Evolutionary conservation across 75 land plant species (phyloP), one percentile per base, ranked within the genome.

Genomic region (Gnetum montanum): DNA sequence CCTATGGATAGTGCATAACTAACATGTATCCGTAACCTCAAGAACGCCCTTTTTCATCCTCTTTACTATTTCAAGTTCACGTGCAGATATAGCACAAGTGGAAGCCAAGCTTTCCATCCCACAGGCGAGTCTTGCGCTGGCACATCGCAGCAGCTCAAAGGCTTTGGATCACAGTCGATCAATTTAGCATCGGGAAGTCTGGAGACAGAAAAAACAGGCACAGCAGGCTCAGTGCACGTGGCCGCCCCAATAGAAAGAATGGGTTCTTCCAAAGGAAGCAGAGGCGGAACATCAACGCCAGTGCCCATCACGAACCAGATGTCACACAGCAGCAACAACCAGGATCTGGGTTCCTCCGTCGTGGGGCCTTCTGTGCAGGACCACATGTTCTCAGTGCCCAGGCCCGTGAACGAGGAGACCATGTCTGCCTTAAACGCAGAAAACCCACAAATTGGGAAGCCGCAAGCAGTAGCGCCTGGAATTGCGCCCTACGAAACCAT

Each of bases 341-440:
- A 61, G 43, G 87, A 83, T 34, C 59, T 65, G 69, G 71, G 69
- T 31, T 79, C 75, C 25, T 68, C 79, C 5, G 55, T 53, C 4
- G 26, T 53, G 19, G 55, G 55, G 20, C 36, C 55, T 20, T 15
- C 57, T 48, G 64, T 29, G 5, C 33, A 61, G 18, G 55, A 61
- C 3, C n/a, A n/a, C n/a, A 34, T 53, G 36, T 29, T 52, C 34
- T 31, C 40, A 6, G 27, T n/a, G 37, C 20, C 64, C 1, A 45
- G 40, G n/a, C 57, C 30, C n/a, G 34, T 7, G 52, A 67, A 53
- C 18, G 70, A 71, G 2, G 74, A 71, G 35, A 28, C 38, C 16
- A 44, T 55, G 63, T 65, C 45, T 54, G 72, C 54, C 62, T 58
- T 38, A 45, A 13, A 41, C 67, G 46, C 55, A 54, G 40, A 0